phyloP scores from a whole-genome alignment of 371 early-diverging fungal species.

The Actinomortierella wolfii region DNA sequence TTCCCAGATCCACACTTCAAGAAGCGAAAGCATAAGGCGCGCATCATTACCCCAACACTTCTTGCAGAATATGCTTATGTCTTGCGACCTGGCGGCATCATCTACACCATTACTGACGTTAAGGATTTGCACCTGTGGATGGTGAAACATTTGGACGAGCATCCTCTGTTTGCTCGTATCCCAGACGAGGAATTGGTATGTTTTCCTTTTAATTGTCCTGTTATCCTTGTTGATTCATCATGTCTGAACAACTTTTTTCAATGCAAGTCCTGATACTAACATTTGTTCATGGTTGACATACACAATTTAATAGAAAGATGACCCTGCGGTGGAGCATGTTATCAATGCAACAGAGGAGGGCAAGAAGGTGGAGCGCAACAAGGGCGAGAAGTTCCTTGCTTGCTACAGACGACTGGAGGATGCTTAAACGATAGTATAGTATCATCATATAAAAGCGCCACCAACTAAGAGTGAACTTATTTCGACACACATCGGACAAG shows the following conservation, averaged over 20 bases:
- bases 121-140: constrained; percentile 95
- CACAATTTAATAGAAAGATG: constrained; percentile 58
- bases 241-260: constrained; percentile 4
- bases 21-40: constrained; percentile 98
- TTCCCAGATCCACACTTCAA: constrained; percentile 99
- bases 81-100: constrained; percentile 85
- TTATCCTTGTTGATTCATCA: constrained; percentile 18
- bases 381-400: constrained; percentile 93
- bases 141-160: constrained; percentile 91
- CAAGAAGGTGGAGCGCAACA: constrained; percentile 94
- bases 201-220: neutral
- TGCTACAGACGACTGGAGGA: constrained; percentile 84
- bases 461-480: too few relatives aligned
- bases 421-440: constrained; percentile 37
- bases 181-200: constrained; percentile 80
- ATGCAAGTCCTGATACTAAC: neutral
- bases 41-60: constrained; percentile 94
- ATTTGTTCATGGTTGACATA: neutral
- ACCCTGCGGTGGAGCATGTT: constrained; percentile 87
- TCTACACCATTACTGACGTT: constrained; percentile 97
- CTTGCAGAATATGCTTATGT: constrained; percentile 96
- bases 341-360: constrained; percentile 95
- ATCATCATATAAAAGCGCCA: neutral
- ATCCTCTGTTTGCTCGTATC: constrained; percentile 92
- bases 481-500: too few relatives aligned